phyloP scores from a whole-genome alignment of 768 basidiomycete genomes.

The Steccherinum ochraceum region DNA sequence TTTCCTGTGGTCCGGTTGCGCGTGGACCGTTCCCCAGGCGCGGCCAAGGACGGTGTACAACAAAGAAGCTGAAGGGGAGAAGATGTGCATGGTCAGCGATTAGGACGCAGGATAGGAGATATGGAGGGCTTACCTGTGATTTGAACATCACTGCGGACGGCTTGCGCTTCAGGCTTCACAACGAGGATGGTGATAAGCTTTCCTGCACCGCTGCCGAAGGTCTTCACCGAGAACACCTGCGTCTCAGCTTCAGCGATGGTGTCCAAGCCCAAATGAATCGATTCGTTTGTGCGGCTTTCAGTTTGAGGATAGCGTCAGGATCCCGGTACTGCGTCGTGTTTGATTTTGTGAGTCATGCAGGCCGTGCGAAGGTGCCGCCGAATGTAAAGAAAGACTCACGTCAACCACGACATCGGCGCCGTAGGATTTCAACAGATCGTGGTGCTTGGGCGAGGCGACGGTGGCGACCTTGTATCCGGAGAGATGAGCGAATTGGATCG shows the following conservation, averaged over 20 bases:
- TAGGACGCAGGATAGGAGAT: background rate
- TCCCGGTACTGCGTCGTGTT: slow-evolving; percentile 18
- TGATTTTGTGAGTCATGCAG: too few species aligned
- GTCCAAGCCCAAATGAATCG: slow-evolving; percentile 15
- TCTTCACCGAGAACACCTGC: slow-evolving; percentile 7
- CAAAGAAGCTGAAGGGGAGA: slow-evolving; percentile 9
- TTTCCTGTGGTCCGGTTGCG: slow-evolving; percentile 12
- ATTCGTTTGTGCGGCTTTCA: slow-evolving; percentile 16
- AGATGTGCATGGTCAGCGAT: background rate
- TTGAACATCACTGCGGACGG: slow-evolving; percentile 1
- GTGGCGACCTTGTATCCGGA: slow-evolving; percentile 28
- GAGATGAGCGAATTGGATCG: slow-evolving; percentile 25
- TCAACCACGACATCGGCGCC: slow-evolving; percentile 31
- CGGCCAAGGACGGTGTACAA: slow-evolving; percentile 17
- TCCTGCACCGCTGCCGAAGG: slow-evolving; percentile 4
- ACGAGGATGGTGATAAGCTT: slow-evolving; percentile 6
- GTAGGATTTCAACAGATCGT: slow-evolving; percentile 28
- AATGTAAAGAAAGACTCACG: slow-evolving; percentile 8
- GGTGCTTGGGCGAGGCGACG: slow-evolving; percentile 28
- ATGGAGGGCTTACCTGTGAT: background rate
- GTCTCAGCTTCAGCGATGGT: slow-evolving; percentile 10
- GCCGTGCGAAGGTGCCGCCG: too few species aligned
- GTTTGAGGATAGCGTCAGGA: slow-evolving; percentile 18
- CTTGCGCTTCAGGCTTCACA: background rate
- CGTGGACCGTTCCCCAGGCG: slow-evolving; percentile 9